Percentiles rank a stretch among this genome's conserved stretches.
Evolutionary conservation across 1,284 basidiomycete species (phyloP).

Genomic region (Trichosporon faecale): DNA sequence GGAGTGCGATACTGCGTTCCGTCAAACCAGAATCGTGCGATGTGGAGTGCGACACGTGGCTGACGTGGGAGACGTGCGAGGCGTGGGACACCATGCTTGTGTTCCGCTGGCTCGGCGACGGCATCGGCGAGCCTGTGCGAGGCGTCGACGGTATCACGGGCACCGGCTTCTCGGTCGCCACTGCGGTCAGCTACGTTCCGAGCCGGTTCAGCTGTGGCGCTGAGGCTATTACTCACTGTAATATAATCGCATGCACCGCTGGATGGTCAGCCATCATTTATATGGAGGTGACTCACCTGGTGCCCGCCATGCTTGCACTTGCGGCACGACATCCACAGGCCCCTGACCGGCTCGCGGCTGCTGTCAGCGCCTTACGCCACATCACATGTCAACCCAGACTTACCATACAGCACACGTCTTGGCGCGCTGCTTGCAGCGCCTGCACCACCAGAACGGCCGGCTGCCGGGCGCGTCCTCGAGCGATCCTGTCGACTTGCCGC

Average conservation of each 20-base stretch:
- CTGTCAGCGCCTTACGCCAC: conserved; percentile 7
- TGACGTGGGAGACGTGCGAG: not conserved
- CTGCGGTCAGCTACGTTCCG: not conserved
- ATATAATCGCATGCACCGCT: conserved; percentile 41
- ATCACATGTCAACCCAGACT: conserved; percentile 13
- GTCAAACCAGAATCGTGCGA: conserved; percentile 15
- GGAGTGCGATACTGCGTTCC: conserved; percentile 8
- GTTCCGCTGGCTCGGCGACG: conserved; percentile 7
- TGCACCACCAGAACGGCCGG: conserved; percentile 47
- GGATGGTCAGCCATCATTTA: not conserved
- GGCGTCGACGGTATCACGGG: not conserved
- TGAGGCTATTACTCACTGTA: conserved; percentile 36
- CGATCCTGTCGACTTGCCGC: conserved; percentile 42
- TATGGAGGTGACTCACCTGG: conserved; percentile 21
- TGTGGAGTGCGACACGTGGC: not conserved
- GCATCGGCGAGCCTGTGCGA: not conserved
- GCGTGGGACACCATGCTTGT: not conserved
- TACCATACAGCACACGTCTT: conserved; percentile 42
- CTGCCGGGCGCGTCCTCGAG: conserved; percentile 40
- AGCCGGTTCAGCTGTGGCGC: no score
- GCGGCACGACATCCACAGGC: conserved; percentile 43
- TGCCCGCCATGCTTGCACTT: conserved; percentile 47
- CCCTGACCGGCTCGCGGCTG: conserved; percentile 39
- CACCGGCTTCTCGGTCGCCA: not conserved
- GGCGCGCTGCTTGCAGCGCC: conserved; percentile 34